Conservation (phyloP, 2,329 filamentous ascomycete genomes). For the Microcyclospora tardicrescens region DNA sequence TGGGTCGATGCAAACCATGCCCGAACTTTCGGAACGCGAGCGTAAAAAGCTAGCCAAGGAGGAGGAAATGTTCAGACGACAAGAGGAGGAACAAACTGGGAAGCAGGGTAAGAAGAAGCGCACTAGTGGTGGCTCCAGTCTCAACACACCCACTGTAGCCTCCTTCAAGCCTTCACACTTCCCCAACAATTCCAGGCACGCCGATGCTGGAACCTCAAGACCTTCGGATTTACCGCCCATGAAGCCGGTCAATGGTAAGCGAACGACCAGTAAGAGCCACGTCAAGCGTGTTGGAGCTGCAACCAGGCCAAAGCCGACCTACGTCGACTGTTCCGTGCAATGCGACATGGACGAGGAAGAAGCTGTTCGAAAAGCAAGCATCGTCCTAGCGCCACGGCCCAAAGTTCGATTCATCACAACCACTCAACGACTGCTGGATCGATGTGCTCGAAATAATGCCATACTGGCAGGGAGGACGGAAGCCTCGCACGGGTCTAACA, state of each 20-base stretch:
- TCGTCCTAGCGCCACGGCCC: constrained; percentile 4
- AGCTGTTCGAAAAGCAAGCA: constrained; percentile 6
- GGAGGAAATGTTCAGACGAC: constrained; percentile 48
- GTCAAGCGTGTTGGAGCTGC: neutral
- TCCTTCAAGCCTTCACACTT: constrained; percentile 30
- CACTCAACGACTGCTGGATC: constrained; percentile 20
- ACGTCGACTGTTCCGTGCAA: constrained; percentile 18
- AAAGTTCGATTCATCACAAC: constrained; percentile 17
- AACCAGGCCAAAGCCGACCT: constrained; percentile 16
- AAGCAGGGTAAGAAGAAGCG: constrained; percentile 41
- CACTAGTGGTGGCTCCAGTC: constrained; percentile 40
- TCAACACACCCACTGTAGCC: constrained; percentile 37
- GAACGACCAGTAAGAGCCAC: neutral
- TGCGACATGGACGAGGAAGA: constrained; percentile 25
- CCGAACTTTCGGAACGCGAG: constrained; percentile 48
- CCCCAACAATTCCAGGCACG: constrained; percentile 16
- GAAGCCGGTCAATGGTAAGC: constrained; percentile 5
- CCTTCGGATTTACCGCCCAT: constrained; percentile 11
- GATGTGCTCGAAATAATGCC: constrained; percentile 22
- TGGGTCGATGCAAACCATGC: constrained; percentile 24
- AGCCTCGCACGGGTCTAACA: neutral
- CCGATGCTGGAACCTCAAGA: constrained; percentile 17
- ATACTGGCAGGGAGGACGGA: too few relatives aligned
- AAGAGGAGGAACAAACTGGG: constrained; percentile 45
- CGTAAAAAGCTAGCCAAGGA: constrained; percentile 50